These are phyloP conservation scores for Giardia muris DNA, from an alignment of 208 protist species.

Conservation along the genomic window DNA sequence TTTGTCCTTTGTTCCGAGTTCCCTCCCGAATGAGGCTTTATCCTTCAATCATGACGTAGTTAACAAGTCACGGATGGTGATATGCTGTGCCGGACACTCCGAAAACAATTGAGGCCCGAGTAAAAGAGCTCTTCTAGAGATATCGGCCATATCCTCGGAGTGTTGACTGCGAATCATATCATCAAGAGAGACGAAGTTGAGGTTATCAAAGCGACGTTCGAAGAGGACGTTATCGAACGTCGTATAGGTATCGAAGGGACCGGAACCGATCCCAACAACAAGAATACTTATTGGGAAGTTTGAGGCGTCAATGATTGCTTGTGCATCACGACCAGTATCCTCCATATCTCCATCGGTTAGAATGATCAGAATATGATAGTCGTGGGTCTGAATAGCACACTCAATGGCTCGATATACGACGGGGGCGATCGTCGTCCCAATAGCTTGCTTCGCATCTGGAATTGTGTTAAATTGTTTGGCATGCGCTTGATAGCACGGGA, in stretches of 20 bases:
- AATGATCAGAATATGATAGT: background rate
- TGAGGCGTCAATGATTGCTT: constrained; percentile 9
- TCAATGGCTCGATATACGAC: background rate
- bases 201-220: background rate
- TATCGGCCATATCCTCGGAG: background rate
- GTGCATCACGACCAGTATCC: background rate
- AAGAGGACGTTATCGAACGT: constrained; percentile 12
- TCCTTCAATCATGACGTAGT: too few species aligned
- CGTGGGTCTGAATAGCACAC: background rate
- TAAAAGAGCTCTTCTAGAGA: background rate
- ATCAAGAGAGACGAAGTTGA: background rate
- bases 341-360: constrained; percentile 6
- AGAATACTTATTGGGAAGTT: background rate
- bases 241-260: background rate
- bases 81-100: background rate
- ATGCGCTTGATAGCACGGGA: background rate
- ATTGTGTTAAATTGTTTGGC: background rate
- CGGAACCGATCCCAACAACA: constrained; percentile 6
- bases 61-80: background rate
- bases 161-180: background rate
- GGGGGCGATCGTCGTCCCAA: background rate
- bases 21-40: too few species aligned
- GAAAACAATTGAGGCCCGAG: background rate
- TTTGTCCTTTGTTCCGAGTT: too few species aligned
- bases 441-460: background rate